These are phyloP conservation scores for Pseudofabraea citricarpa DNA, from an alignment of 2,329 filamentous ascomycete species.

Conservation along the genomic window DNA sequence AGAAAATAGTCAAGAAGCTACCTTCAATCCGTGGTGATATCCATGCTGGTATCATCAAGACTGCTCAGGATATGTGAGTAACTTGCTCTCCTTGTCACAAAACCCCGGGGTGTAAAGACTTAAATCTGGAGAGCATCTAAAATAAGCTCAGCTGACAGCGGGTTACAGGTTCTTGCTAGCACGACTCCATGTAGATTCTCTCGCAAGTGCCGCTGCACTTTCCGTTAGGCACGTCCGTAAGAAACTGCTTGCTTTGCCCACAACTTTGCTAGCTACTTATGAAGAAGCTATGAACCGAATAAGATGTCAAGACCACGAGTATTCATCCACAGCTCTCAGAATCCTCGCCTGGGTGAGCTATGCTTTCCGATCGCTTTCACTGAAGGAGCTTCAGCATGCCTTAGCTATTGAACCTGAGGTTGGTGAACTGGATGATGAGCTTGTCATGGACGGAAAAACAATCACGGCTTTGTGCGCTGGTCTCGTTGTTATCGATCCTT, in stretches of 20 bases:
- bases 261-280: conserved; percentile 35
- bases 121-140: not conserved
- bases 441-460: conserved; percentile 10
- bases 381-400: conserved; percentile 35
- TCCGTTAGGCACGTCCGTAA: conserved; percentile 30
- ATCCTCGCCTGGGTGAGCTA: conserved; percentile 9
- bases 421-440: conserved; percentile 27
- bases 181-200: conserved; percentile 25
- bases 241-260: conserved; percentile 17
- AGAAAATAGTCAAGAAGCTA: not conserved
- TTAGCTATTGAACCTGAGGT: conserved; percentile 31
- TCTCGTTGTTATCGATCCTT: conserved; percentile 23
- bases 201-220: conserved; percentile 24
- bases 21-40: too few species aligned
- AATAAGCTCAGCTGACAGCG: not conserved
- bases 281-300: conserved; percentile 37
- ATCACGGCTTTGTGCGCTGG: conserved; percentile 21
- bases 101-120: too few species aligned
- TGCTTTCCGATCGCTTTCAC: conserved; percentile 26
- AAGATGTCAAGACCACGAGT: conserved; percentile 27
- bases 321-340: conserved; percentile 29
- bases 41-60: too few species aligned
- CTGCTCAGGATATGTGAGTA: not conserved
- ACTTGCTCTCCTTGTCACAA: too few species aligned
- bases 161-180: conserved; percentile 10